Percentiles rank a stretch among this genome's conserved stretches.
phyloP scores from a whole-genome alignment of 345 rosid genomes.

The rapeseed (Brassica napus) region DNA sequence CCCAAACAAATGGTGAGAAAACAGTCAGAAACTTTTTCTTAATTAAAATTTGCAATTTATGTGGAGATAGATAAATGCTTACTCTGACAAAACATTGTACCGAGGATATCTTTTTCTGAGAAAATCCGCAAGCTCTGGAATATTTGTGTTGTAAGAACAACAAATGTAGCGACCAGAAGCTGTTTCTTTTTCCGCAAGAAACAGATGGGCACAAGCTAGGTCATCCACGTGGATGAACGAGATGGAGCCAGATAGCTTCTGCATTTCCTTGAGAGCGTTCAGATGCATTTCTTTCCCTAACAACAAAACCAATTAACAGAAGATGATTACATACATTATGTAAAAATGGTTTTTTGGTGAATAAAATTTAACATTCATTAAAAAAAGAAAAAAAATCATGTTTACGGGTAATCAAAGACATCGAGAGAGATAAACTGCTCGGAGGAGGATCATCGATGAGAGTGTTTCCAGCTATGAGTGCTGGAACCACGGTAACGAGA shows the following conservation, averaged over 20 bases:
- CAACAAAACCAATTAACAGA: conserved; percentile 14
- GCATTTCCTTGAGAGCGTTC: conserved; percentile 73
- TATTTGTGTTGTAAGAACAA: conserved; percentile 62
- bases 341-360: no score
- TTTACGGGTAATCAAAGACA: conserved; percentile 67
- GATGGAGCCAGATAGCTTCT: conserved; percentile 82
- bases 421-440: conserved; percentile 56
- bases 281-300: conserved; percentile 64
- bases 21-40: not conserved
- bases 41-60: not conserved
- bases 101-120: conserved; percentile 66
- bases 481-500: conserved; percentile 71
- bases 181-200: conserved; percentile 77
- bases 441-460: conserved; percentile 66
- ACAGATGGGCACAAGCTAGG: conserved; percentile 76
- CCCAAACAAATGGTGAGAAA: not conserved
- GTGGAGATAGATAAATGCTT: conserved; percentile 30
- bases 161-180: conserved; percentile 83
- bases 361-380: no score
- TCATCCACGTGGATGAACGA: conserved; percentile 79
- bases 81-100: conserved; percentile 67
- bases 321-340: no score
- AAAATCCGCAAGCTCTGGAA: conserved; percentile 64
- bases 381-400: no score
- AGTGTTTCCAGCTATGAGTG: conserved; percentile 67